Base-by-base conservation (phyloP, 2,329 filamentous ascomycete species). In the Verticillium klebahnii region DNA sequence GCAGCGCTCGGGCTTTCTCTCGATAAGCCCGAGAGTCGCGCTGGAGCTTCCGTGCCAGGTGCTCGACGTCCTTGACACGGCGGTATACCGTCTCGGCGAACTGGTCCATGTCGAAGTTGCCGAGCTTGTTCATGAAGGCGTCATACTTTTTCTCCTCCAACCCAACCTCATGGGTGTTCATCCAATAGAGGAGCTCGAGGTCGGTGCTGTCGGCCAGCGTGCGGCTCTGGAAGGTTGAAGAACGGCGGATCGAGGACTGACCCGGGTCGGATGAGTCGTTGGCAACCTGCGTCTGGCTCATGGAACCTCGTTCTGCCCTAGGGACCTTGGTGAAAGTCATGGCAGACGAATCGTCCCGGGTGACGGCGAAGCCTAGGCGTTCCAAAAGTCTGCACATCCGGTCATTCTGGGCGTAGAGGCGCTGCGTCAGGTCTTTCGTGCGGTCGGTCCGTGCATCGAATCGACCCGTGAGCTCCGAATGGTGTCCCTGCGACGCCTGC, bases 11-110 rank as follows among this genome's bases (percentile, higher is more conserved):
- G 9, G 92, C 90, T 71, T 93, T 93, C 67, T 98, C 95, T 14
- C 94, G 87, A 70, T 97, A 97, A 1, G 86, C 85, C 37, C 92
- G 87, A 34, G 91, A 89, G 72, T 99, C 95, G 63, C 92, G 92
- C 70, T 95, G 93, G 81, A 93, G 93, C 76, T 97, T 98, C 62
- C 93, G 90, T 19, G 93, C 93, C 63, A 95, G 89, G 68, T 95
- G 89, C 74, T 99, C 95, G 64, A 96, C 90, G 70, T 99, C 95
- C 69, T 94, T 96, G 69, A 97, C 87, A 15, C 95, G 89, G 70
- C 94, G 95, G 65, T 92, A 89, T 31, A 99, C 83, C 0, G 91
- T 89, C 62, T 98, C 94, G 56, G 88, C 86, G 69, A 97, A 96
- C 3, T 85, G 82, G 64, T 97, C 92, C 57, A 94, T 82, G 70